phyloP scores from a whole-genome alignment of 2,329 filamentous ascomycete genomes.

The Colletotrichum navitas region DNA sequence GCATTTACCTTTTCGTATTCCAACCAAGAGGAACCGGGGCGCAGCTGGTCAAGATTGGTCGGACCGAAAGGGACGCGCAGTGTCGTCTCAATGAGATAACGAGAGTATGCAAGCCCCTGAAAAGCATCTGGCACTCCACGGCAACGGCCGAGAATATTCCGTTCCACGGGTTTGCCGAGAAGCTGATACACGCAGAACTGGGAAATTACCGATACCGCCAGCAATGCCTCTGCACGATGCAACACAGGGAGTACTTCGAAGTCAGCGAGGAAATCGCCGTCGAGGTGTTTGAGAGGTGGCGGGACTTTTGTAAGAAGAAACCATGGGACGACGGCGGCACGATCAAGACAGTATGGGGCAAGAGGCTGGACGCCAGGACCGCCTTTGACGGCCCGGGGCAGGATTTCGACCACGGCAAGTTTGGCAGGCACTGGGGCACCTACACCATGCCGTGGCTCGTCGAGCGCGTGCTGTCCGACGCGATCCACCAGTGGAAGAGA shows the following conservation, averaged over 20 bases:
- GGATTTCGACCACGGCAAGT: background rate
- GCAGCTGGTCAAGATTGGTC: background rate
- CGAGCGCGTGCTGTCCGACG: background rate
- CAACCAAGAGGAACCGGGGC: background rate
- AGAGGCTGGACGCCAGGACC: background rate
- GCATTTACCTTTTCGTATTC: background rate
- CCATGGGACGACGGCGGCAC: constrained; percentile 12
- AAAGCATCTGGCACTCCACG: background rate
- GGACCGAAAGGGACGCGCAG: background rate
- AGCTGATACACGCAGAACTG: constrained; percentile 20
- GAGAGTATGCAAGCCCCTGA: background rate
- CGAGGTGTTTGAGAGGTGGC: constrained; percentile 14
- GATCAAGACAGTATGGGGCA: constrained; percentile 6
- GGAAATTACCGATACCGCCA: constrained; percentile 3
- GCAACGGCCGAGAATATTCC: background rate
- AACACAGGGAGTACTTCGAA: constrained; percentile 20
- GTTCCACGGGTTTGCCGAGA: constrained; percentile 11
- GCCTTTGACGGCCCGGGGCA: background rate
- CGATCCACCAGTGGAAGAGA: background rate
- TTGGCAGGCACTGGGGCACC: background rate
- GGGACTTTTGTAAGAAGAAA: constrained; percentile 6
- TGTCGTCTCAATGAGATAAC: background rate
- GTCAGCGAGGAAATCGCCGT: constrained; percentile 19
- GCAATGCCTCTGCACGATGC: background rate
- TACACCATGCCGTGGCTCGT: background rate